Evolutionary conservation across 2,329 filamentous ascomycete genomes (phyloP).

Genomic region (Pestalotiopsis sp.): DNA sequence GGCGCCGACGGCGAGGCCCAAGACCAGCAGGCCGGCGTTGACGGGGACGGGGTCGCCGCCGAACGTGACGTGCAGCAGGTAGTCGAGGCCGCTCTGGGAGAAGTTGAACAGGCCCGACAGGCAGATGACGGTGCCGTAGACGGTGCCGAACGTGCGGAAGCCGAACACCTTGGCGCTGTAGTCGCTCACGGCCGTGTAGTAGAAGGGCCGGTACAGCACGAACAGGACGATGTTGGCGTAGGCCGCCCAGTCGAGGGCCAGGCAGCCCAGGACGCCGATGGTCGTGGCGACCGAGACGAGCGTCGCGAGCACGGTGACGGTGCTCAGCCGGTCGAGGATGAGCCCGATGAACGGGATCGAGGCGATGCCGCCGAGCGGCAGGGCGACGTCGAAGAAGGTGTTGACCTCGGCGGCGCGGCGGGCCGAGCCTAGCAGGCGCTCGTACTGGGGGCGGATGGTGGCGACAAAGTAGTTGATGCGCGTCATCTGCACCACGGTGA

Average conservation of each 20-base stretch:
- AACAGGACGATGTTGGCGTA: conserved; percentile 80
- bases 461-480: conserved; percentile 93
- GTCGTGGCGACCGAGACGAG: conserved; percentile 72
- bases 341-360: conserved; percentile 84
- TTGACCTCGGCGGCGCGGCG: conserved; percentile 70
- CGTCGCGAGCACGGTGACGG: conserved; percentile 67
- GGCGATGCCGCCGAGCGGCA: conserved; percentile 82
- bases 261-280: conserved; percentile 76
- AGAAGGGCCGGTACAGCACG: conserved; percentile 83
- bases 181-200: conserved; percentile 89
- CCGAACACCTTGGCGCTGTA: conserved; percentile 92
- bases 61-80: conserved; percentile 74
- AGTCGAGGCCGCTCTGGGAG: conserved; percentile 77
- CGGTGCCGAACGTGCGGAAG: conserved; percentile 87
- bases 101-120: conserved; percentile 84
- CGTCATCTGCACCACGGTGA: conserved; percentile 77
- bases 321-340: conserved; percentile 76
- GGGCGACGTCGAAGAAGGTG: conserved; percentile 81
- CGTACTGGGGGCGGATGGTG: conserved; percentile 81
- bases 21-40: conserved; percentile 66
- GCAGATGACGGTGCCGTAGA: conserved; percentile 92
- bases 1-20: conserved; percentile 66
- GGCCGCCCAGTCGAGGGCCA: conserved; percentile 69
- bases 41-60: conserved; percentile 74
- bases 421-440: conserved; percentile 67